Evolutionary conservation across 768 basidiomycete genomes (phyloP).

Genomic region (Coprinopsis strossmayeri): DNA sequence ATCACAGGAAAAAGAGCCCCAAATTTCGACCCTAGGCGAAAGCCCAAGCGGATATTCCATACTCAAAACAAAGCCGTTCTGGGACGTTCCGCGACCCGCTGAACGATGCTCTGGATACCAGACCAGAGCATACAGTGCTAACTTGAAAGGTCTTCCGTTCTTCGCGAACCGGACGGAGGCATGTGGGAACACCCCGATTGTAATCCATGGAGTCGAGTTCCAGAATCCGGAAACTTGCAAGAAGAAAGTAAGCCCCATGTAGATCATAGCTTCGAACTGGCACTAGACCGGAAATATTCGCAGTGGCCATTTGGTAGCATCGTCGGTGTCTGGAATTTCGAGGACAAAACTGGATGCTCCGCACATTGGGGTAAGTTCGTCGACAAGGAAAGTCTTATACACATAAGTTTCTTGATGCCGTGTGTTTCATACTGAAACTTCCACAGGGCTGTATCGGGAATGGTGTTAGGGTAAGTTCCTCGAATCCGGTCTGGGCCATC

Average conservation of each 20-base stretch:
- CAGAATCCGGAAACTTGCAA: slow-evolving; percentile 22
- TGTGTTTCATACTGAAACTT: background rate
- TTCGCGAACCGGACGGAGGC: slow-evolving; percentile 20
- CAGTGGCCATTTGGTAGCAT: slow-evolving; percentile 26
- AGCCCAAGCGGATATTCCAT: too few relatives aligned
- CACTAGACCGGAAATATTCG: background rate
- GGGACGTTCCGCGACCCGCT: slow-evolving; percentile 19
- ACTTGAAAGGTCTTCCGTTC: slow-evolving; percentile 20
- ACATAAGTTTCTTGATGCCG: background rate
- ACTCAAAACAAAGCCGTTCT: too few relatives aligned
- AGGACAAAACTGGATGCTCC: slow-evolving; percentile 20
- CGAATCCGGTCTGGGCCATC: slow-evolving; percentile 10
- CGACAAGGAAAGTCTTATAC: slow-evolving; percentile 24
- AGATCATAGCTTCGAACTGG: background rate
- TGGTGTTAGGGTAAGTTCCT: slow-evolving; percentile 20
- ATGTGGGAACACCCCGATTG: slow-evolving; percentile 21
- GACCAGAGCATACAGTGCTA: slow-evolving; percentile 24
- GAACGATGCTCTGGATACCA: slow-evolving; percentile 22
- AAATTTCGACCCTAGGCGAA: background rate
- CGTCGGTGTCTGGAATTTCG: slow-evolving; percentile 24
- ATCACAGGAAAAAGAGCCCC: slow-evolving; percentile 1
- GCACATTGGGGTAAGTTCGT: slow-evolving; percentile 24
- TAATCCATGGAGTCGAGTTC: slow-evolving; percentile 20
- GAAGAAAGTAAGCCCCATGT: slow-evolving; percentile 17
- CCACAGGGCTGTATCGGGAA: slow-evolving; percentile 22